Evolutionary conservation across 371 early-diverging fungal species (phyloP).

Genomic region (Thermomucor indicae-seudaticae): DNA sequence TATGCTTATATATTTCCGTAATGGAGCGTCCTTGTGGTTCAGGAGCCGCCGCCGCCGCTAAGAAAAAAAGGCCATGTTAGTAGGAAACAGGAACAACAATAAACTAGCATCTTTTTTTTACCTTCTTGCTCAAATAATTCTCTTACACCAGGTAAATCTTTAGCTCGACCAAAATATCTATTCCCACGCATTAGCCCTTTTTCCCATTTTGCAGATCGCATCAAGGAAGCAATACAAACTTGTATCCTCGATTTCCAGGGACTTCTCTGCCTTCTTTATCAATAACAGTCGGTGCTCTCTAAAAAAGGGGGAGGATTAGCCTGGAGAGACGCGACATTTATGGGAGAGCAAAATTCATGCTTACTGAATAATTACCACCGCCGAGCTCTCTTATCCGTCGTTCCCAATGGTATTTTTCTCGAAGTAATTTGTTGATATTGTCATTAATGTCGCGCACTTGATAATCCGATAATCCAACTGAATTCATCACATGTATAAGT

Average conservation of each 20-base stretch:
- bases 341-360: not conserved
- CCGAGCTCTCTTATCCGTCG: constrained; percentile 87
- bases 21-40: constrained; percentile 49
- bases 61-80: no score
- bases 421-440: constrained; percentile 89
- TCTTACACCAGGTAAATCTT: constrained; percentile 91
- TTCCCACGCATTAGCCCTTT: not conserved
- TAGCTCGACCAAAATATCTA: constrained; percentile 96
- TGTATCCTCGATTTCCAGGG: constrained; percentile 90
- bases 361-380: constrained; percentile 90
- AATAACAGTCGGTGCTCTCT: constrained; percentile 73
- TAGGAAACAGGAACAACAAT: no score
- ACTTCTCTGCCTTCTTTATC: constrained; percentile 89
- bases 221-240: constrained; percentile 39
- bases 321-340: no score
- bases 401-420: constrained; percentile 94
- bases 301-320: not conserved
- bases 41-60: constrained; percentile 16
- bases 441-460: constrained; percentile 95
- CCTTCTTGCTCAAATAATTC: constrained; percentile 82
- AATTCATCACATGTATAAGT: no score
- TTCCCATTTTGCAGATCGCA: not conserved
- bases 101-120: constrained; percentile 8
- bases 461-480: constrained; percentile 79
- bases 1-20: constrained; percentile 71